phyloP scores from a whole-genome alignment of 1,139 yeast genomes.

The Williopsis jadinii region DNA sequence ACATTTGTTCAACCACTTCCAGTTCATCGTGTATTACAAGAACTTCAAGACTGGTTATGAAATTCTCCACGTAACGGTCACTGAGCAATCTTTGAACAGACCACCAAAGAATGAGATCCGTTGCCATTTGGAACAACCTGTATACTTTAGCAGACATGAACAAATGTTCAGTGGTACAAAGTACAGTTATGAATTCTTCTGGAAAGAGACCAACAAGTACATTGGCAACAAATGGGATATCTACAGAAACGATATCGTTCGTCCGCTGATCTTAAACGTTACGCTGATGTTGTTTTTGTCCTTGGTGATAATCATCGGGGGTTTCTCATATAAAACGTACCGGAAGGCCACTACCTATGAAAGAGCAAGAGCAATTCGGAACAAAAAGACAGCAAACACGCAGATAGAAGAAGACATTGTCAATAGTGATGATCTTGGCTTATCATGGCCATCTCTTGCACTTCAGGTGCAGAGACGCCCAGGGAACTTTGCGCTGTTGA shows the following conservation, averaged over 20 bases:
- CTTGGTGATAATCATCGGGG: conserved; percentile 23
- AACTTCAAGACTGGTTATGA: conserved; percentile 18
- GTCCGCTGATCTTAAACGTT: conserved; percentile 17
- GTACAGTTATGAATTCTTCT: conserved; percentile 20
- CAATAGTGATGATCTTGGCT: conserved; percentile 11
- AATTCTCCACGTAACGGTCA: conserved; percentile 20
- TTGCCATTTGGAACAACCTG: conserved; percentile 20
- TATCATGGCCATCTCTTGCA: conserved; percentile 21
- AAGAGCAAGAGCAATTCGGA: conserved; percentile 6
- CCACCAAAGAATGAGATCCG: conserved; percentile 14
- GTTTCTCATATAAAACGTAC: conserved; percentile 23
- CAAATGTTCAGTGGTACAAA: conserved; percentile 21
- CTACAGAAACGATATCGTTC: conserved; percentile 21
- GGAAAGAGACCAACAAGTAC: conserved; percentile 18
- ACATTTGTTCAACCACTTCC: conserved; percentile 24
- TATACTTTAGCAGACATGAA: conserved; percentile 17
- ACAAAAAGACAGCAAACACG: conserved; percentile 1
- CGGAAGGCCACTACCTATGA: conserved; percentile 12
- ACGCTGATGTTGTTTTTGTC: conserved; percentile 15
- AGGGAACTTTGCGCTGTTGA: conserved; percentile 5
- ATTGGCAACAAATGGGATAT: conserved; percentile 12
- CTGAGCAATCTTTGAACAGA: conserved; percentile 21
- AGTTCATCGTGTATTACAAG: conserved; percentile 20
- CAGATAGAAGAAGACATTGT: conserved; percentile 7
- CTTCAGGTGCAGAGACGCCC: conserved; percentile 21